Base-by-base conservation (phyloP, 1,284 basidiomycete genomes). In the Sporisorium exsertum region DNA sequence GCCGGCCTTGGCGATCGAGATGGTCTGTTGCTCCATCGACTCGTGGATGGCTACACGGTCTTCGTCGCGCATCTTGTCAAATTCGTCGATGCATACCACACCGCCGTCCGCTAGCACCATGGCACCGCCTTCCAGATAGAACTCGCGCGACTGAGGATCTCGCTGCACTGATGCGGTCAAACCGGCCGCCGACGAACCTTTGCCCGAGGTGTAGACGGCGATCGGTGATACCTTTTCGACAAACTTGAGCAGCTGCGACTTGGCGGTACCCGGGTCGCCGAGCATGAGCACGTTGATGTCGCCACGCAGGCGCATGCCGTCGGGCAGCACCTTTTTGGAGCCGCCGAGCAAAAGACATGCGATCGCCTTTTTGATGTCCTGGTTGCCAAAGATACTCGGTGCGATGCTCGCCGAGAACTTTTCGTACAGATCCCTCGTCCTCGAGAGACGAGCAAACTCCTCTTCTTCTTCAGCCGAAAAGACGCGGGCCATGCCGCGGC, bases 21-120 rank as follows among this genome's bases (percentile, higher is more conserved):
- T 99, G 0, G 96, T 99, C 86, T 99, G 96, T 85, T 99, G 96
- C 84, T 99, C 96, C 96, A 99, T 99, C 18, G 96, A 97, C 87
- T 99, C 97, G 87, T 99, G 97, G 71, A 99, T 99, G 0, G 97
- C 97, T 2, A 99, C 97, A 67, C 97, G 91, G 84, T 99, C 97
- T 86, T 98, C 96, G 84, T 99, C 97, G 32, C 96, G 89, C 97
- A 99, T 99, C 89, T 99, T 99, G 88, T 99, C 97, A 82, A 99
- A 99, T 86, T 99, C 97, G 84, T 99, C 97, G 83, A 99, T 99
- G 85, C 97, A 99, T 22, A 99, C 97, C 16, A 99, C 95, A 29
- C 97, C 97, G 5, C 94, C 95, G 84, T 99, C 97, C 0, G 97
- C 97, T 32, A 99, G 90, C 10, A 99, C 97, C 97, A 99, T 99